Evolutionary conservation across 2,329 filamentous ascomycete species (phyloP).

Genomic region (Curvularia verruculosa): DNA sequence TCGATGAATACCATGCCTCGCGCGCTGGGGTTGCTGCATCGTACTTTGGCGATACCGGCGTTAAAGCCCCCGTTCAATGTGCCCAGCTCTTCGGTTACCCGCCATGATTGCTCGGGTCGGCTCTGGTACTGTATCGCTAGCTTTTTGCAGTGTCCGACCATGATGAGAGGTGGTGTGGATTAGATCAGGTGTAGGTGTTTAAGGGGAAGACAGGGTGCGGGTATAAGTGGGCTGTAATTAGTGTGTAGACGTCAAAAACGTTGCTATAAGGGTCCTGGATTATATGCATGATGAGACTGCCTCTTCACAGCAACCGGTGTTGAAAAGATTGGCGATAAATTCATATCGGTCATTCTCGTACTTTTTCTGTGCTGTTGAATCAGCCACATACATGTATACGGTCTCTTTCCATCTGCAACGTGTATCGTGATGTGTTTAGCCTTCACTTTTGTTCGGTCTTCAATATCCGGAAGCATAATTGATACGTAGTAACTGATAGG

Average conservation of each 20-base stretch:
- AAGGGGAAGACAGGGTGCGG: neutral
- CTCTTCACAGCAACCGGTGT: neutral
- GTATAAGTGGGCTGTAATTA: neutral
- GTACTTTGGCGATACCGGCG: conserved; percentile 11
- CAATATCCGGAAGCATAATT: neutral
- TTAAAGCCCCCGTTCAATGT: conserved; percentile 16
- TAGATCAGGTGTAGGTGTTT: neutral
- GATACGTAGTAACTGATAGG: neutral
- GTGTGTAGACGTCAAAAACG: neutral
- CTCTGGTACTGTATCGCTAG: conserved; percentile 1
- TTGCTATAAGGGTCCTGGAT: neutral
- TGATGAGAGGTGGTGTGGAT: neutral
- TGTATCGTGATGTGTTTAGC: neutral
- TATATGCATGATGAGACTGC: neutral
- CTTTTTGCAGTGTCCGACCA: conserved; percentile 7
- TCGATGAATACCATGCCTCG: conserved; percentile 19
- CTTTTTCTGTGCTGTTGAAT: neutral
- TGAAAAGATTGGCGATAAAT: neutral
- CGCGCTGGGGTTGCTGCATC: conserved; percentile 8
- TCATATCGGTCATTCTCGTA: neutral
- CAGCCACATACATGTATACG: neutral
- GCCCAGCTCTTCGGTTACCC: conserved; percentile 4
- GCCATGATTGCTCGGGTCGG: conserved; percentile 3
- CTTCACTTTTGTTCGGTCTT: neutral
- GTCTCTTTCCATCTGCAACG: neutral